Base-by-base conservation (phyloP, 139 green algal species). In the Pseudopediastrum boryanum region DNA sequence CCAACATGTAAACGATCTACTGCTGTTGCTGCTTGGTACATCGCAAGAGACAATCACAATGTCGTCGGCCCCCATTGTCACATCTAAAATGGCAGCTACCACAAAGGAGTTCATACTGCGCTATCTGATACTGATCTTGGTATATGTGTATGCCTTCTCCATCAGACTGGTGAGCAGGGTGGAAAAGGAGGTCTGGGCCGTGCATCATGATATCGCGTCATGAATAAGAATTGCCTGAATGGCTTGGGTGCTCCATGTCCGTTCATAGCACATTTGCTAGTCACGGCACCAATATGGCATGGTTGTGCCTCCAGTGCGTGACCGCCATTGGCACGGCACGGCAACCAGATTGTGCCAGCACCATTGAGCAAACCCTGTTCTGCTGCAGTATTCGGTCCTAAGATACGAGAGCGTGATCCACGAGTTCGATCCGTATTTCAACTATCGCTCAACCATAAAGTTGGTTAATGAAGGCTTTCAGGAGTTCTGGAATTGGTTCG, bases 341-440 rank as follows among this genome's bases (percentile, higher is more conserved):
- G 41, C n/a, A 42, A 39, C 13, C 13, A 31, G 19, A 19, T 5
- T 42, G 21, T 10, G 21, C 65, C 2, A 21, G 6, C 19, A 41
- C 65, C 41, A 6, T 29, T 29, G 23, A 39, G 25, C 21, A 39
- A 54, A 7, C 43, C 43, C 0, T 56, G 38, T 54, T 21, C 13
- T 7, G 25, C 10, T 46, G 44, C 74, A 81, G 74, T 98, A 98
- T 71, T 97, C 90, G 0, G 94, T 98, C 0, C 87, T 98, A 33
- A 96, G 97, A 50, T 98, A 98, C 66, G 94, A 98, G 79, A 89
- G 71, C 16, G 92, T 98, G 29, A 98, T 98, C 75, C 94, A 98
- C 75, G 83, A 92, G 70, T 90, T 92, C 58, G 92, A 96, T 73
- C 92, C 90, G 0, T 96, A 94, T 72, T 96, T 96, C 89, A 97